phyloP scores from a whole-genome alignment of 805 yeast genomes.

The Tetrapisispora phaffii region DNA sequence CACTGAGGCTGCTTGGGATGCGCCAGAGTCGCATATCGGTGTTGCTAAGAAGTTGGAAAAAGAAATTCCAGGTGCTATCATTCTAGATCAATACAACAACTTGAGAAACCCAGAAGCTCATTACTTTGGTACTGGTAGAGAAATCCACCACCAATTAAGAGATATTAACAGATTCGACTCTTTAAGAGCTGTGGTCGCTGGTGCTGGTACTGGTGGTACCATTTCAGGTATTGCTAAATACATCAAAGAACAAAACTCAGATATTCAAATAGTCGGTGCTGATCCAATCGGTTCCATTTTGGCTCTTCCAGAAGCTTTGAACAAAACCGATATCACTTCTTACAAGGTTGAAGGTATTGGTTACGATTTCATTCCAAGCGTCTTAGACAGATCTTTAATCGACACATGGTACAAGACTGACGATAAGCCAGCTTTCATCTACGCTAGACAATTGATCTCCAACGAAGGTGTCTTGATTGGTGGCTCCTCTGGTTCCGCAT shows the following conservation, averaged over 20 bases:
- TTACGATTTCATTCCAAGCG: conserved; percentile 80
- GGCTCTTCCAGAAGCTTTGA: conserved; percentile 68
- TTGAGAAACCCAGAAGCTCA: conserved; percentile 76
- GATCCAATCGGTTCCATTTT: conserved; percentile 83
- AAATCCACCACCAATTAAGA: conserved; percentile 71
- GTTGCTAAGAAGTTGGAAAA: conserved; percentile 71
- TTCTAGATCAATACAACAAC: conserved; percentile 75
- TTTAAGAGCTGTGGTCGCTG: conserved; percentile 69
- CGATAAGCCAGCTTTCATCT: conserved; percentile 67
- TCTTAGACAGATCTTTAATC: conserved; percentile 51
- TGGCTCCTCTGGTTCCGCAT: conserved; percentile 82
- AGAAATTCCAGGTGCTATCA: conserved; percentile 77
- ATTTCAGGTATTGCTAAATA: conserved; percentile 72
- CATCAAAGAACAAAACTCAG: conserved; percentile 58
- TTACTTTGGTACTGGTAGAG: conserved; percentile 74
- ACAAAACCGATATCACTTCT: conserved; percentile 40
- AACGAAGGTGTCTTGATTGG: conserved; percentile 85
- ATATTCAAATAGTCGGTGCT: conserved; percentile 61
- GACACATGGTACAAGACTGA: conserved; percentile 83
- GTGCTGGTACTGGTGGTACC: conserved; percentile 94
- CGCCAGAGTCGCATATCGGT: conserved; percentile 86
- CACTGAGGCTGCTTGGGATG: conserved; percentile 86
- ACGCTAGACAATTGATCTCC: conserved; percentile 70
- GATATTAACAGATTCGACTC: conserved; percentile 36
- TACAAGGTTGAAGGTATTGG: conserved; percentile 89